These are phyloP conservation scores for Fusarium sp. DNA, from an alignment of 2,329 filamentous ascomycete species.

Conservation along the genomic window DNA sequence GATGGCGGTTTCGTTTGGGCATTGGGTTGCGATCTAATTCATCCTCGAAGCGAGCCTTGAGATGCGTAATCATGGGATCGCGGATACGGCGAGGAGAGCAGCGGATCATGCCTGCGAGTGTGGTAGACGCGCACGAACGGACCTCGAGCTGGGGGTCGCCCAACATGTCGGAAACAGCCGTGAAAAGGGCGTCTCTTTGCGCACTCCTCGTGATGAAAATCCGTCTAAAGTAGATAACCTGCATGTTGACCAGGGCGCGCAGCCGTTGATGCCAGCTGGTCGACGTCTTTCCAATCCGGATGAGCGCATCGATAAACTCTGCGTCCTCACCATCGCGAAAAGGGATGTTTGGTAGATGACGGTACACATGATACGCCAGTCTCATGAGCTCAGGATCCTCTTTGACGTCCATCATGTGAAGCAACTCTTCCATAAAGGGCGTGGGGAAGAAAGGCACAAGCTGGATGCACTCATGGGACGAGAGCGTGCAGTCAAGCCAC, in stretches of 20 bases:
- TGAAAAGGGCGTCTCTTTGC: constrained; percentile 83
- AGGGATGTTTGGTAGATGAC: constrained; percentile 93
- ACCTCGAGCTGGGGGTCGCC: constrained; percentile 93
- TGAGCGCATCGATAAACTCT: constrained; percentile 83
- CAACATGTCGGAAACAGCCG: constrained; percentile 95
- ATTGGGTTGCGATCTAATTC: constrained; percentile 86
- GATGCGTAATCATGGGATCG: constrained; percentile 75
- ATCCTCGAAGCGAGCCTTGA: constrained; percentile 81
- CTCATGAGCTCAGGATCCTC: constrained; percentile 96
- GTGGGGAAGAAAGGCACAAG: constrained; percentile 91
- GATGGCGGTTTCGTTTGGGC: constrained; percentile 73
- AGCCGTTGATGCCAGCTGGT: constrained; percentile 95
- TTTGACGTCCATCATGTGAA: constrained; percentile 99
- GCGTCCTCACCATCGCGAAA: constrained; percentile 87
- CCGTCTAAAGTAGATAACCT: constrained; percentile 96
- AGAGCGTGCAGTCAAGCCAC: constrained; percentile 92
- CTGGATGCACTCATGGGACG: constrained; percentile 91
- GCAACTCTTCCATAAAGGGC: constrained; percentile 86
- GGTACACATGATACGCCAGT: constrained; percentile 95
- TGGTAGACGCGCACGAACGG: constrained; percentile 89
- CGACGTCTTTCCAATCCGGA: constrained; percentile 85
- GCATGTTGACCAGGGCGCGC: constrained; percentile 95
- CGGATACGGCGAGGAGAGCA: constrained; percentile 88
- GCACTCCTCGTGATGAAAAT: constrained; percentile 82
- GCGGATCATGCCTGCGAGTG: constrained; percentile 95